Conservation (phyloP, 441 rosid genomes). For the Adansonia madagascariensis region DNA sequence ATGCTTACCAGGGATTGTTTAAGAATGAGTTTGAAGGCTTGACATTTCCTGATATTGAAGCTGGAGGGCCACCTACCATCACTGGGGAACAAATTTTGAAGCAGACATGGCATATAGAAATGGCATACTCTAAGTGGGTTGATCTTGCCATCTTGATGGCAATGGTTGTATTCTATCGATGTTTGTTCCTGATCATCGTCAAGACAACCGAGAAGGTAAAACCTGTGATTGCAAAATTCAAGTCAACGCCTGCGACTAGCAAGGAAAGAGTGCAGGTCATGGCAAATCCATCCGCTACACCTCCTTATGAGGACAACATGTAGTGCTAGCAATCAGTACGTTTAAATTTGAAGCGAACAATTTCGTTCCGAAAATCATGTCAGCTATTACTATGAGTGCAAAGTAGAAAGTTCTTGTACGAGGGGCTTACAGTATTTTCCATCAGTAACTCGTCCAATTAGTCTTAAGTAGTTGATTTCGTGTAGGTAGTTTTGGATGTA, state of each 20-base stretch:
- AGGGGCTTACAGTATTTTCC: too few species aligned
- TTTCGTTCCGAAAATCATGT: background rate
- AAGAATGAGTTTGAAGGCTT: slow-evolving; percentile 54
- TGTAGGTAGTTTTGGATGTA: background rate
- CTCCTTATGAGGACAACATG: slow-evolving; percentile 1
- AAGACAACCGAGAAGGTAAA: slow-evolving; percentile 43
- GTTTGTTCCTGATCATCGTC: slow-evolving; percentile 41
- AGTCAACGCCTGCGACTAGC: background rate
- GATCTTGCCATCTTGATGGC: slow-evolving; percentile 49
- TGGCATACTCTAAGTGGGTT: slow-evolving; percentile 58
- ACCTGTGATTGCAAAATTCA: slow-evolving; percentile 11
- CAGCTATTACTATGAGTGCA: background rate
- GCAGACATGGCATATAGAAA: slow-evolving; percentile 42
- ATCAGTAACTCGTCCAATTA: background rate
- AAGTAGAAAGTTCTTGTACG: too few species aligned
- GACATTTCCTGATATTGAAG: slow-evolving; percentile 28
- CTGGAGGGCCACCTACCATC: slow-evolving; percentile 22
- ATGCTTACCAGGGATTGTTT: slow-evolving; percentile 53
- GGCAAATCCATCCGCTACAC: slow-evolving; percentile 28
- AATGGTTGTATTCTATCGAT: slow-evolving; percentile 46
- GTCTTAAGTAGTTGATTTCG: background rate
- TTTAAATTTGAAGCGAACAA: background rate
- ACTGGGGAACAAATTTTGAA: slow-evolving; percentile 45
- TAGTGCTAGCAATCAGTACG: background rate
- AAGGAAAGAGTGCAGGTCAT: slow-evolving; percentile 24